A percentile compares a stretch with the other conserved stretches of the same genome.
These are phyloP conservation scores for Rosa persica DNA, from an alignment of 306 rosid species.

Conservation along the genomic window DNA sequence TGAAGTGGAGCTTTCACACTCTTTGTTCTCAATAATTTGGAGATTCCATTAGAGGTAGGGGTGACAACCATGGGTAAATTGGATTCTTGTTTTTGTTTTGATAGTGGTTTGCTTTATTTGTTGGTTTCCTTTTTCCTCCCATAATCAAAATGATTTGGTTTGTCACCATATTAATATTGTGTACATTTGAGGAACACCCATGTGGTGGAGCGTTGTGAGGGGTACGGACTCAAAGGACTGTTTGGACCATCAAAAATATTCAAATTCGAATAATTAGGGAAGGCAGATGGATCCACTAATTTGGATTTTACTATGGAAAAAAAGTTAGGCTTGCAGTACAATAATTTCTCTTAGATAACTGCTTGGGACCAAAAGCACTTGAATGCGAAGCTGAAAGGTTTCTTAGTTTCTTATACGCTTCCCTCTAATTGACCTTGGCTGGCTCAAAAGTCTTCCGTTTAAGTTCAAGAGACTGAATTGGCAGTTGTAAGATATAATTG, in stretches of 20 bases:
- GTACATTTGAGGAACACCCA: conserved; percentile 34
- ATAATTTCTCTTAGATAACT: neutral
- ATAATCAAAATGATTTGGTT: conserved; percentile 4
- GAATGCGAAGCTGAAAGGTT: neutral
- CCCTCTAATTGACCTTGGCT: neutral
- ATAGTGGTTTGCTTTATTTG: conserved; percentile 8
- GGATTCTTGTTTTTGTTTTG: conserved; percentile 1
- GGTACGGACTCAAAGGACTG: neutral
- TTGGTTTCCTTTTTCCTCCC: neutral
- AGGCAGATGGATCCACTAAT: neutral
- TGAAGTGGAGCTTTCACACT: conserved; percentile 7
- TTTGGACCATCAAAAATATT: neutral
- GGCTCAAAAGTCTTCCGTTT: neutral
- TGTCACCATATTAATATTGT: conserved; percentile 29
- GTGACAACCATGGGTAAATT: neutral
- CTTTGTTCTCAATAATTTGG: neutral
- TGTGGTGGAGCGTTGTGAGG: conserved; percentile 8
- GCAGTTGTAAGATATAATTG: neutral
- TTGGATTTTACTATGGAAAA: neutral
- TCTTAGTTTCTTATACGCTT: neutral
- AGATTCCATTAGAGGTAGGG: neutral
- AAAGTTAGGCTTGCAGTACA: neutral
- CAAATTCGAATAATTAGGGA: neutral
- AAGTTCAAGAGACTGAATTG: neutral
- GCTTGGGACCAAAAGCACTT: conserved; percentile 12